These are phyloP conservation scores for Chaetomium cochliodes DNA, from an alignment of 495 filamentous ascomycete genomes.

Conservation along the genomic window DNA sequence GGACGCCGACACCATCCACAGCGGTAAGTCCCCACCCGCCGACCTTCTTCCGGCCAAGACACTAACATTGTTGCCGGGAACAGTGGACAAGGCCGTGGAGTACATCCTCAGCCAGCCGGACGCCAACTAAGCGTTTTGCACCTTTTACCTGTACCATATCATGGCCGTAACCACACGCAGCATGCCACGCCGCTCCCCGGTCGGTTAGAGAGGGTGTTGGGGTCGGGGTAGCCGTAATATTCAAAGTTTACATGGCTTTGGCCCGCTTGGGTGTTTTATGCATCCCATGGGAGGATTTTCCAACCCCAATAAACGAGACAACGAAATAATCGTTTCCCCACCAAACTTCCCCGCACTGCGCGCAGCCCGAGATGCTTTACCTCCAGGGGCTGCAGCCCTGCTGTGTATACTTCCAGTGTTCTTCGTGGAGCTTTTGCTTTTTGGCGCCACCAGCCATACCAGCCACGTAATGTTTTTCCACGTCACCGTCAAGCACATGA, in stretches of 20 bases:
- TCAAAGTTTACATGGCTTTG: background rate
- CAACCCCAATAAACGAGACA: background rate
- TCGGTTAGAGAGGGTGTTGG: slow-evolving; percentile 27
- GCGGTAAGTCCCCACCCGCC: slow-evolving; percentile 60
- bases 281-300: slow-evolving; percentile 11
- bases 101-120: slow-evolving; percentile 96
- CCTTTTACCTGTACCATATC: slow-evolving; percentile 32
- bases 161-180: slow-evolving; percentile 27
- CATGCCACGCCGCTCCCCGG: slow-evolving; percentile 35
- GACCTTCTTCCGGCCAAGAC: background rate
- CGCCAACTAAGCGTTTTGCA: slow-evolving; percentile 48
- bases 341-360: no score
- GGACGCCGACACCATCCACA: slow-evolving; percentile 95
- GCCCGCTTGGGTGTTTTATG: slow-evolving; percentile 1
- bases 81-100: slow-evolving; percentile 91
- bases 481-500: no score
- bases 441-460: no score
- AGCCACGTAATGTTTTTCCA: no score
- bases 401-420: no score
- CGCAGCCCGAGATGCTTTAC: no score
- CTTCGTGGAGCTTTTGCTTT: no score
- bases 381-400: no score
- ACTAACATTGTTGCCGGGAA: slow-evolving; percentile 32
- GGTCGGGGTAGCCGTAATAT: slow-evolving; percentile 11
- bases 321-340: background rate